These are phyloP conservation scores for Sphagnum tenellum DNA, from an alignment of 225 moss, liverwort and hornwort genomes.

Conservation along the genomic window DNA sequence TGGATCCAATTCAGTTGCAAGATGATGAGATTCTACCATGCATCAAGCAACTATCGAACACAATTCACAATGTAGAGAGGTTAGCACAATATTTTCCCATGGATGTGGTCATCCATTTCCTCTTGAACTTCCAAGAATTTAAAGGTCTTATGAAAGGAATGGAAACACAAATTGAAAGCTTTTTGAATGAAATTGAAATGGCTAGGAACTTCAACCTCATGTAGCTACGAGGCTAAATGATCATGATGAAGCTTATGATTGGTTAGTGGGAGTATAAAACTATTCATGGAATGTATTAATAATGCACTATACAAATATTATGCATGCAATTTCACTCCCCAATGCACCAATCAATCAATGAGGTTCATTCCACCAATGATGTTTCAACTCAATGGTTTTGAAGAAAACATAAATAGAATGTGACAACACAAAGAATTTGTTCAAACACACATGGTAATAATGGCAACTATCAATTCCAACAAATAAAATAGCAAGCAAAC, in stretches of 20 bases:
- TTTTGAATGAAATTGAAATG: conserved; percentile 46
- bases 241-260: conserved; percentile 70
- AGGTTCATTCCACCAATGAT: too few species aligned
- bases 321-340: too few species aligned
- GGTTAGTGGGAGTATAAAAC: conserved; percentile 83
- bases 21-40: conserved; percentile 29
- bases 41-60: conserved; percentile 34
- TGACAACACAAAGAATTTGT: too few species aligned
- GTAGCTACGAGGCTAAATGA: conserved; percentile 42
- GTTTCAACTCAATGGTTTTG: too few species aligned
- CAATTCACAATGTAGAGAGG: conserved; percentile 33
- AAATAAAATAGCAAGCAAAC: too few species aligned
- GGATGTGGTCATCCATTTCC: conserved; percentile 81
- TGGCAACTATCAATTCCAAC: too few species aligned
- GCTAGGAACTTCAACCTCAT: conserved; percentile 30
- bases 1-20: conserved; percentile 18
- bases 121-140: conserved; percentile 70
- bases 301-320: conserved; percentile 46
- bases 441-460: too few species aligned
- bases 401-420: too few species aligned
- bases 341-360: too few species aligned
- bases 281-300: conserved; percentile 77
- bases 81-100: conserved; percentile 39
- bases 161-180: conserved; percentile 27
- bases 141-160: conserved; percentile 44